Percentiles rank a stretch among this genome's conserved stretches.
phyloP scores from a whole-genome alignment of 257 asterid genomes.

The Nicotiana benthamiana region DNA sequence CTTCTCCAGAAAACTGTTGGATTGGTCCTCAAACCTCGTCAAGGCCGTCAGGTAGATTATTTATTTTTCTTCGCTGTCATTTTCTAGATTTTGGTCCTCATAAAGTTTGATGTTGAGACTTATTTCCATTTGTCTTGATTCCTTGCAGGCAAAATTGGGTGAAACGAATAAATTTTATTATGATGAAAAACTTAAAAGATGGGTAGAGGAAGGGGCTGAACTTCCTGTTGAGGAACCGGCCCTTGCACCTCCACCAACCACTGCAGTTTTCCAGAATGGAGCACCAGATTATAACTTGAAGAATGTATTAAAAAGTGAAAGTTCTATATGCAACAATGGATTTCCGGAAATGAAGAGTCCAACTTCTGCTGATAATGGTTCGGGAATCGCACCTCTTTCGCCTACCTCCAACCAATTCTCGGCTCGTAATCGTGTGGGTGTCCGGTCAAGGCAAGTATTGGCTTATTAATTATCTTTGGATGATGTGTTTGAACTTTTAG shows the following conservation, averaged over 20 bases:
- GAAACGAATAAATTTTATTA: conserved; percentile 77
- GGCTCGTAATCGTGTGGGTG: conserved; percentile 75
- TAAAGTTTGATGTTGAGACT: neutral
- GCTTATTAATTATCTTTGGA: neutral
- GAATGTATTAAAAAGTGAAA: conserved; percentile 53
- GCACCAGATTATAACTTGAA: conserved; percentile 60
- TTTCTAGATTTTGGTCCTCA: neutral
- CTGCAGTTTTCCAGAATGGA: conserved; percentile 78
- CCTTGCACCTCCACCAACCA: conserved; percentile 74
- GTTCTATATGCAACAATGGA: conserved; percentile 33
- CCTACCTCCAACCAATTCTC: conserved; percentile 88
- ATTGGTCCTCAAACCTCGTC: conserved; percentile 30
- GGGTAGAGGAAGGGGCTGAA: conserved; percentile 95
- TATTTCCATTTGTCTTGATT: neutral
- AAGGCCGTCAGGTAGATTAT: conserved; percentile 31
- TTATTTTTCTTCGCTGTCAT: neutral
- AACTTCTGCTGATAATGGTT: conserved; percentile 36
- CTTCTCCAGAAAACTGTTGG: conserved; percentile 41
- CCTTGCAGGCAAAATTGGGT: conserved; percentile 83
- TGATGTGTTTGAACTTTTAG: neutral
- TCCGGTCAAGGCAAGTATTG: conserved; percentile 70
- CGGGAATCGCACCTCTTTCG: conserved; percentile 93
- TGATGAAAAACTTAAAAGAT: conserved; percentile 83
- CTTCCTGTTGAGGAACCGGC: conserved; percentile 62
- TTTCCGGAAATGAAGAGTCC: conserved; percentile 59